Conservation (phyloP, 768 basidiomycete genomes). For the Fomitopsis pulvina region DNA sequence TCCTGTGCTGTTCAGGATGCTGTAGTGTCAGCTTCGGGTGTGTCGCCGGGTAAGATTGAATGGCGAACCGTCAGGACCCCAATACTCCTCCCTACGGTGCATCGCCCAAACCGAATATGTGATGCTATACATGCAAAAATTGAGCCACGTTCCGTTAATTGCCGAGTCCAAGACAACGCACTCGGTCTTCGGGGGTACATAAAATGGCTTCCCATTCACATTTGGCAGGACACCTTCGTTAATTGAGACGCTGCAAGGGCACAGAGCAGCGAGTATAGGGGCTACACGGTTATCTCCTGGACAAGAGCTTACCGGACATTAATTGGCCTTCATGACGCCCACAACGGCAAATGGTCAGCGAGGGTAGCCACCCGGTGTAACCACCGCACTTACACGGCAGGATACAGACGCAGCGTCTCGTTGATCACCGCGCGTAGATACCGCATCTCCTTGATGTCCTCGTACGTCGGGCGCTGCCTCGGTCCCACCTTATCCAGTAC, state of each 20-base stretch:
- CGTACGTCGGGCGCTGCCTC: conserved; percentile 21
- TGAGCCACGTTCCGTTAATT: neutral
- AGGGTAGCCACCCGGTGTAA: no score
- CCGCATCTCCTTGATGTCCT: conserved; percentile 26
- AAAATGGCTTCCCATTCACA: conserved; percentile 38
- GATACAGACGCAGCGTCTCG: conserved; percentile 26
- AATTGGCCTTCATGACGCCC: neutral
- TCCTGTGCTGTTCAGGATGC: conserved; percentile 7
- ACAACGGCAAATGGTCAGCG: no score
- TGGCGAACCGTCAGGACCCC: conserved; percentile 44
- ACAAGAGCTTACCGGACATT: conserved; percentile 24
- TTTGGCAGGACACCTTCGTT: conserved; percentile 19
- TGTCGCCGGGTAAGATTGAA: neutral
- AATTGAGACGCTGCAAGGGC: conserved; percentile 14
- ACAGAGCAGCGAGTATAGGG: conserved; percentile 15
- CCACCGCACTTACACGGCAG: conserved; percentile 26
- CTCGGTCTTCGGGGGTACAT: conserved; percentile 39
- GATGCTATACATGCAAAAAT: conserved; percentile 13
- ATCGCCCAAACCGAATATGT: conserved; percentile 21
- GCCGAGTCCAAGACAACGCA: conserved; percentile 7
- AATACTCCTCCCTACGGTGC: conserved; percentile 39
- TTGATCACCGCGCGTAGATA: conserved; percentile 25
- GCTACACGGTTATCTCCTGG: conserved; percentile 21
- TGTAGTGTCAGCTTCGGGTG: neutral
- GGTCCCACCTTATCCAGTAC: conserved; percentile 22